Base-by-base conservation (phyloP, 495 filamentous ascomycete genomes). In the Pyrenula massariospora region DNA sequence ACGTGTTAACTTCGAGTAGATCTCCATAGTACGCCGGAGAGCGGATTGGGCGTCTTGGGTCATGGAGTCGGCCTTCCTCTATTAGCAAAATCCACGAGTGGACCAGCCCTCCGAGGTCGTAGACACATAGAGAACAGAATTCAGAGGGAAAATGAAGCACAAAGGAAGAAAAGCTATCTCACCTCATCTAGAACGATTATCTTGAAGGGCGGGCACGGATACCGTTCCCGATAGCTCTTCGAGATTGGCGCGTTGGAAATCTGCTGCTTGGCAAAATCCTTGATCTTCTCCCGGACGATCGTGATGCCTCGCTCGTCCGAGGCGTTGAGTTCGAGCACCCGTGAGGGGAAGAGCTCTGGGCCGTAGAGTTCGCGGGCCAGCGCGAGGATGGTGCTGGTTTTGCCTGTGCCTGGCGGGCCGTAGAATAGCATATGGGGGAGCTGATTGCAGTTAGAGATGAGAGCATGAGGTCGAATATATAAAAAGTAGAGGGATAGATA, bases 361-460 rank as follows among this genome's bases (percentile, higher is more conserved):
- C 92, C 93, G 75, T 94, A 99, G 60, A 99, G 89, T 63, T 96
- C 91, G 71, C 96, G 96, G 47, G 92, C 91, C 25, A 99, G 89
- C 15, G 86, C 86, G 61, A 99, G 89, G 66, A 99, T 91, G 1
- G 94, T 97, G 2, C 90, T 95, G n/a, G 93, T 99, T 71, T 99
- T 99, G 60, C 93, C 93, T 0, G 94, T 99, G 48, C 93, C 93
- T 0, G 93, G 93, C 0, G 93, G 94, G 5, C 94, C 94, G 65
- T 99, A 99, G 77, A 97, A 97, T 66, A 99, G 89, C 90, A 99
- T 96, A 70, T 99, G 94, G 21, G 93, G 93, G 52, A 99, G 86
- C 87, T 92, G 56, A 24, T 10, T 10, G 24, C 19, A 20, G 53
- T 54, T 52, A 57, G 56, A 36, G 24, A 50, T 22, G 20, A 31